Percentiles rank a stretch among this genome's conserved stretches.
These are phyloP conservation scores for Isatis tinctoria DNA, from an alignment of 345 rosid genomes.

Conservation along the genomic window DNA sequence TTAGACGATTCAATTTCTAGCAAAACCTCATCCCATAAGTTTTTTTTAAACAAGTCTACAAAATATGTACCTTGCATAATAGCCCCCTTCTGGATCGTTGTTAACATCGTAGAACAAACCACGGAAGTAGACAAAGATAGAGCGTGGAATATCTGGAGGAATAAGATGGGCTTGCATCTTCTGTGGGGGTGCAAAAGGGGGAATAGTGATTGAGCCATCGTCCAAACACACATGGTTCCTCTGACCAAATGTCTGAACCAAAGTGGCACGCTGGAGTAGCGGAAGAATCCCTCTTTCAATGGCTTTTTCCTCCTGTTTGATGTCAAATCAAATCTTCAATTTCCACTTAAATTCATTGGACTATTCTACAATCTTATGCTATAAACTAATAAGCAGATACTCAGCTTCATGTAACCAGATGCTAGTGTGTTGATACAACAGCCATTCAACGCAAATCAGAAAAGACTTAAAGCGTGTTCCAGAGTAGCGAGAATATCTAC, in stretches of 20 bases:
- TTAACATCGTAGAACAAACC: slow-evolving; percentile 92
- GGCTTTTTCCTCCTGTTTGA: slow-evolving; percentile 88
- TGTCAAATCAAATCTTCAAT: background rate
- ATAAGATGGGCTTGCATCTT: slow-evolving; percentile 87
- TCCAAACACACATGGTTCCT: slow-evolving; percentile 89
- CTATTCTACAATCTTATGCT: background rate
- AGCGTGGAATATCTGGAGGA: slow-evolving; percentile 68
- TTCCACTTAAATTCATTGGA: background rate
- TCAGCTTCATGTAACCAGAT: background rate
- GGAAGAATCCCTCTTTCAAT: slow-evolving; percentile 84
- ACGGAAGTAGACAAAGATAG: slow-evolving; percentile 94
- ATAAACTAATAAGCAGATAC: background rate
- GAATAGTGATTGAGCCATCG: slow-evolving; percentile 88
- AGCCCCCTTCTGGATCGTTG: slow-evolving; percentile 97
- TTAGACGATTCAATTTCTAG: background rate
- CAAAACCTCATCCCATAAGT: background rate
- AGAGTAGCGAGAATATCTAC: slow-evolving; percentile 20
- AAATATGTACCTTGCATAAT: slow-evolving; percentile 74
- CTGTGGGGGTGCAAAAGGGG: slow-evolving; percentile 95
- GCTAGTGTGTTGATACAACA: background rate
- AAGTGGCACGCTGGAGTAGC: slow-evolving; percentile 67
- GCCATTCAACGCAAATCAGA: background rate
- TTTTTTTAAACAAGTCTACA: background rate
- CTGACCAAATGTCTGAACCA: slow-evolving; percentile 97
- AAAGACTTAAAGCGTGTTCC: background rate